A percentile compares a stretch with the other conserved stretches of the same genome.
phyloP scores from a whole-genome alignment of 371 early-diverging fungal genomes.

The Chytridiales sp. region DNA sequence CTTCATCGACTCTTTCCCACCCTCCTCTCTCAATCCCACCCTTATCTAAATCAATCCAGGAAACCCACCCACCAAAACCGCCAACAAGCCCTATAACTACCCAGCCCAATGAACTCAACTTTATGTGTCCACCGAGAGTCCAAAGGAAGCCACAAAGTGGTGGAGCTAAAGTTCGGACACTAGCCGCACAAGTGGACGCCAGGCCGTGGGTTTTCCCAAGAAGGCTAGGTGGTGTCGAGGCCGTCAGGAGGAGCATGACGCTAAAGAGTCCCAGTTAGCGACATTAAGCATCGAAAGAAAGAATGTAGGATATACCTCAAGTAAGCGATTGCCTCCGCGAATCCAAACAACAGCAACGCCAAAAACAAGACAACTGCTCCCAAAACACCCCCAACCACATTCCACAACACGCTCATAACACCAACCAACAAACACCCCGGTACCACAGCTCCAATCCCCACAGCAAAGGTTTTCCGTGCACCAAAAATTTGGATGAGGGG shows the following conservation, averaged over 20 bases:
- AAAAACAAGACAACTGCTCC: constrained; percentile 7
- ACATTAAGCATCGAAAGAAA: neutral
- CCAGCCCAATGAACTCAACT: too few relatives aligned
- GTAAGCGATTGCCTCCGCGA: constrained; percentile 42
- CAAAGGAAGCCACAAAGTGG: constrained; percentile 42
- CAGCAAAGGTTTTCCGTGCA: constrained; percentile 10
- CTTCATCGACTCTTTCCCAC: too few relatives aligned
- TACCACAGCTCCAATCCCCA: constrained; percentile 29
- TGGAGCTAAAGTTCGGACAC: constrained; percentile 42
- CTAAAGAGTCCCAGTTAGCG: too few relatives aligned
- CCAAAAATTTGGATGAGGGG: constrained; percentile 19
- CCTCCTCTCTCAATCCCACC: too few relatives aligned
- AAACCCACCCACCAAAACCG: too few relatives aligned
- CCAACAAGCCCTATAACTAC: too few relatives aligned
- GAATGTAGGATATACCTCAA: constrained; percentile 13
- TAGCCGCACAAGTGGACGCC: constrained; percentile 43
- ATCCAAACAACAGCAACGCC: constrained; percentile 28
- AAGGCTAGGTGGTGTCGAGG: constrained; percentile 29
- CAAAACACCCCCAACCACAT: neutral
- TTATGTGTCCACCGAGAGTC: too few relatives aligned
- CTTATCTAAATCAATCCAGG: too few relatives aligned
- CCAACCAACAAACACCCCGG: constrained; percentile 18
- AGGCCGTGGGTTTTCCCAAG: constrained; percentile 50
- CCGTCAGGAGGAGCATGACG: constrained; percentile 47
- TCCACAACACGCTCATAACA: constrained; percentile 1